Base-by-base conservation (phyloP, 306 rosid genomes). In the Carpinus fangiana region DNA sequence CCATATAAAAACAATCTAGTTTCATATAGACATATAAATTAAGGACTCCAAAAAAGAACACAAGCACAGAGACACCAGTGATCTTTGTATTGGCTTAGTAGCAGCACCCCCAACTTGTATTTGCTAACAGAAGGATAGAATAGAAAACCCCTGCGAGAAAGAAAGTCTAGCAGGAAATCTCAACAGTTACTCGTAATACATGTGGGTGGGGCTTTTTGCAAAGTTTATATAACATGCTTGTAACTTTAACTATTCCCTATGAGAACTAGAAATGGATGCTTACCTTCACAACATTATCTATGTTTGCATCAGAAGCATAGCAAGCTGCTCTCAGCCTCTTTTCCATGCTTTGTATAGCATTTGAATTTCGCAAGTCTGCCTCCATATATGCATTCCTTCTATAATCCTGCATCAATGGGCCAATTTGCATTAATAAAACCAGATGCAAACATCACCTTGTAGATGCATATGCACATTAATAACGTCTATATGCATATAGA, bases 311-410 rank as follows among this genome's bases (percentile, higher is more conserved):
- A 79, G 91, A 83, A 72, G 94, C 87, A 87, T 93, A 91, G 86
- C 99, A 93, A 77, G 98, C 96, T 46, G 88, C 90, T 84, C 98
- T 91, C 78, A 96, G 81, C 89, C 89, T 93, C 84, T 86, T 90
- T 83, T 96, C 98, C 99, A 96, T 96, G 76, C 86, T 88, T 65
- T 86, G 99, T 81, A 93, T 86, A 16, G 93, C 89, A 75, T 88
- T 90, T 76, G 96, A 79, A 86, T 96, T 93, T 69, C 72, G 92
- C 84, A 89, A 54, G 47, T 96, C 97, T 72, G 99, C 99, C 92
- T 93, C 97, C 91, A 88, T 83, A 84, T 84, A 93, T 38, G 97
- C 94, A 80, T 76, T 90, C 81, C 80, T 89, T 82, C 88, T 96
- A 75, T 90, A 91, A 84, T 96, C 97, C 99, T 96, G 94, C 52